Percentiles rank a stretch among this genome's conserved stretches.
These are phyloP conservation scores for Fragilaria crotonensis DNA, from an alignment of 108 stramenopile species.

Conservation along the genomic window DNA sequence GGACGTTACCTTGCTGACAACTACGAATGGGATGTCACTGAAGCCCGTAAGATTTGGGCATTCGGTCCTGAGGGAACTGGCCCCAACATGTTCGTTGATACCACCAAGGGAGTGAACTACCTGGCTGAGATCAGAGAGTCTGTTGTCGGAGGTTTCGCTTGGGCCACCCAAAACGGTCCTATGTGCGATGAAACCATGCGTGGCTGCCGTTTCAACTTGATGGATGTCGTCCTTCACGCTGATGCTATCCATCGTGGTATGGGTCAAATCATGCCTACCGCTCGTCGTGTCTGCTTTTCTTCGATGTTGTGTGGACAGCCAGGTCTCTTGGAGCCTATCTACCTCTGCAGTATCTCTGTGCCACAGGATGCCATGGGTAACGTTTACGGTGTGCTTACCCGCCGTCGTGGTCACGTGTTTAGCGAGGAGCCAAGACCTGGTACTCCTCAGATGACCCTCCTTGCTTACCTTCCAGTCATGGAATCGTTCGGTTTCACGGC, in stretches of 20 bases:
- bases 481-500: constrained; percentile 99
- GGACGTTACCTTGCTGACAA: constrained; percentile 94
- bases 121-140: constrained; percentile 99
- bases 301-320: constrained; percentile 90
- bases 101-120: constrained; percentile 99
- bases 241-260: constrained; percentile 99
- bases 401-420: constrained; percentile 98
- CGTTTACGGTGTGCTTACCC: constrained; percentile 98
- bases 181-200: constrained; percentile 98
- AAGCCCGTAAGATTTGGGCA: constrained; percentile 99
- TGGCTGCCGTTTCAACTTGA: constrained; percentile 93
- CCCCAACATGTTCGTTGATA: constrained; percentile 97
- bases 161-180: constrained; percentile 96
- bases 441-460: constrained; percentile 95
- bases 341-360: constrained; percentile 97
- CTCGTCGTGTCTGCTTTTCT: constrained; percentile 98
- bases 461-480: constrained; percentile 99
- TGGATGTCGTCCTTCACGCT: constrained; percentile 99
- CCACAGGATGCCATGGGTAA: constrained; percentile 99
- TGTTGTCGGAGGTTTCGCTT: constrained; percentile 98
- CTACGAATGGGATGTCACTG: constrained; percentile 96
- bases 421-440: constrained; percentile 97
- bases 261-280: constrained; percentile 99
- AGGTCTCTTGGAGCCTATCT: constrained; percentile 96
- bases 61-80: constrained; percentile 99